Conservation (phyloP, 225 moss, liverwort and hornwort species). For the Polytrichum formosum region DNA sequence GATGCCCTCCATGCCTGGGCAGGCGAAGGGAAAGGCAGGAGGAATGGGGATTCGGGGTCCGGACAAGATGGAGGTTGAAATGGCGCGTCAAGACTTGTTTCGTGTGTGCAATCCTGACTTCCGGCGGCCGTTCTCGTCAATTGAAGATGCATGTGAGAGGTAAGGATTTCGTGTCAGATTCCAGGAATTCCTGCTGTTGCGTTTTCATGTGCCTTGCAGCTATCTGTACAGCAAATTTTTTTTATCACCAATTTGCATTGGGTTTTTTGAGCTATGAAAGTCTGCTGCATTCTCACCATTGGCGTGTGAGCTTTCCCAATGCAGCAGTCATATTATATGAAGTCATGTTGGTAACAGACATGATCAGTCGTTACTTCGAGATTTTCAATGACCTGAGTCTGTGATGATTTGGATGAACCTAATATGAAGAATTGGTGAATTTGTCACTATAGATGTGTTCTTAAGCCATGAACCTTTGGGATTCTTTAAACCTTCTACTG, state of each 20-base stretch:
- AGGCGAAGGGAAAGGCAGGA: conserved; percentile 37
- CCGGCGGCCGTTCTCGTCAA: conserved; percentile 73
- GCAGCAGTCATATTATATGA: too few relatives aligned
- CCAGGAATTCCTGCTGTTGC: background rate
- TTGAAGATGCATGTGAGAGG: conserved; percentile 98
- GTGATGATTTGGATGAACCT: too few relatives aligned
- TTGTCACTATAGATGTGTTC: too few relatives aligned
- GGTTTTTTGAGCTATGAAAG: background rate
- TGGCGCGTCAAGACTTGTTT: conserved; percentile 86
- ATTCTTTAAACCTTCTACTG: too few relatives aligned
- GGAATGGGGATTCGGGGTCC: conserved; percentile 62
- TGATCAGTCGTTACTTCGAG: too few relatives aligned
- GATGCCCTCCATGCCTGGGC: conserved; percentile 18
- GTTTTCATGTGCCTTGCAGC: background rate
- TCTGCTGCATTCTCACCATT: background rate
- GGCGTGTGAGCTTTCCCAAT: too few relatives aligned
- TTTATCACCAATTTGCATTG: background rate
- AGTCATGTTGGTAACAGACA: too few relatives aligned
- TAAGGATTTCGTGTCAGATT: conserved; percentile 15
- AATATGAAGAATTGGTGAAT: too few relatives aligned
- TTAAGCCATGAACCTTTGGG: too few relatives aligned
- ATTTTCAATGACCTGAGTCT: too few relatives aligned
- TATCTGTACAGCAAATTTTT: too few relatives aligned
- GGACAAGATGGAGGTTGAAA: conserved; percentile 76
- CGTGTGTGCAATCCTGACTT: conserved; percentile 84